phyloP scores from a whole-genome alignment of 2,329 filamentous ascomycete genomes.

The Penicillium sp. region DNA sequence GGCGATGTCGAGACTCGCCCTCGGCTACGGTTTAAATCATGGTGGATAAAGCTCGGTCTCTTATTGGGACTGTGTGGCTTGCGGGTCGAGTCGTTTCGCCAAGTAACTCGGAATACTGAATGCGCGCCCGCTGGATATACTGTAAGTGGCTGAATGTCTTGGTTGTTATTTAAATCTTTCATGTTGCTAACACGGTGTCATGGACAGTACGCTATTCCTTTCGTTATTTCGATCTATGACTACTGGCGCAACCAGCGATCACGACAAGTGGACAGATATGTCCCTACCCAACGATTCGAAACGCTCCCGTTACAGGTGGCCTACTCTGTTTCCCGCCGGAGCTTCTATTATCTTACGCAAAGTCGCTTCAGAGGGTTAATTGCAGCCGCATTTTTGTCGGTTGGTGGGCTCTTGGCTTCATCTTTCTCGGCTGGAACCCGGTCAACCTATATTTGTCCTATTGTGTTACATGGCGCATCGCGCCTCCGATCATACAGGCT shows the following conservation, averaged over 20 bases:
- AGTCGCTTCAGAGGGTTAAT: slow-evolving; percentile 41
- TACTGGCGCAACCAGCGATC: slow-evolving; percentile 36
- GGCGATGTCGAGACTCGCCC: slow-evolving; percentile 8
- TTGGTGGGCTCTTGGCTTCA: slow-evolving; percentile 41
- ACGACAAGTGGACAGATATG: slow-evolving; percentile 25
- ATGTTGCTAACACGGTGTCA: slow-evolving; percentile 16
- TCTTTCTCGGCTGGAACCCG: slow-evolving; percentile 37
- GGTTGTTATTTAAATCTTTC: neutral
- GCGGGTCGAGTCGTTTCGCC: slow-evolving; percentile 38
- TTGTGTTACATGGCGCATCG: slow-evolving; percentile 34
- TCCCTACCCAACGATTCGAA: slow-evolving; percentile 20
- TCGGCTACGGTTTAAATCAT: slow-evolving; percentile 7
- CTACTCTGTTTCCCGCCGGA: slow-evolving; percentile 32
- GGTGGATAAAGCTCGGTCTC: slow-evolving; percentile 17
- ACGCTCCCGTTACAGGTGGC: slow-evolving; percentile 15
- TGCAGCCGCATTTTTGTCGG: slow-evolving; percentile 38
- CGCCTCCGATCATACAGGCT: slow-evolving; percentile 41
- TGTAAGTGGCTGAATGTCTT: slow-evolving; percentile 27
- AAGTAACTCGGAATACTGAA: slow-evolving; percentile 44
- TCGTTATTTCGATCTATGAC: slow-evolving; percentile 45
- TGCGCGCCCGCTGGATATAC: slow-evolving; percentile 41
- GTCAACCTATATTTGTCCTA: slow-evolving; percentile 54
- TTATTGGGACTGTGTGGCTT: slow-evolving; percentile 12
- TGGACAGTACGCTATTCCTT: slow-evolving; percentile 40
- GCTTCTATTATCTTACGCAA: slow-evolving; percentile 32